Evolutionary conservation across 176 grass and related monocot species (phyloP).

Genomic region (Bothriochloa decipiens): DNA sequence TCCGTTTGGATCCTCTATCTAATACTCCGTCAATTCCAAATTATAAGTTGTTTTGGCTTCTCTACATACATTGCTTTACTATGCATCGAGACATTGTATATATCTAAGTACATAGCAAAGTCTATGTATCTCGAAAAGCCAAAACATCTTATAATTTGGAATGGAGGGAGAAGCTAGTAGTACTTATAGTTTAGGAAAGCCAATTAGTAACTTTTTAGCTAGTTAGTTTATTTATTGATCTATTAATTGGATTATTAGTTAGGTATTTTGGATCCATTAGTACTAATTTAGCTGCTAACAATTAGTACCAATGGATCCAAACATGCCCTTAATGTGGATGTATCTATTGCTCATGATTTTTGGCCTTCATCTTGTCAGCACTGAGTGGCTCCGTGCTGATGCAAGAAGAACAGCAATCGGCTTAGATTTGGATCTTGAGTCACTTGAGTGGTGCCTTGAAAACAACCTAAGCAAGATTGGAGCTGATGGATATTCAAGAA

Average conservation of each 20-base stretch:
- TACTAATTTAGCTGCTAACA: not conserved
- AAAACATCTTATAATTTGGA: too few species aligned
- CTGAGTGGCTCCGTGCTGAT: constrained; percentile 79
- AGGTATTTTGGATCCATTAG: not conserved
- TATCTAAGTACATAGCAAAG: too few species aligned
- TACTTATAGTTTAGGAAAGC: not conserved
- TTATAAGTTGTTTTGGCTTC: too few species aligned
- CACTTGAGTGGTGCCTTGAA: constrained; percentile 89
- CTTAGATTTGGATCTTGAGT: constrained; percentile 90
- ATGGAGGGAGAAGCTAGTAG: not conserved
- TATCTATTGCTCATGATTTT: constrained; percentile 23
- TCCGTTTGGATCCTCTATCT: not conserved
- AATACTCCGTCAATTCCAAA: not conserved
- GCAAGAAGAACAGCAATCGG: constrained; percentile 69
- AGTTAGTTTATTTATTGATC: not conserved
- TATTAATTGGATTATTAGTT: not conserved
- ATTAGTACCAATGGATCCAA: not conserved
- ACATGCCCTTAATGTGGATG: not conserved
- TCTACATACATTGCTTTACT: too few species aligned
- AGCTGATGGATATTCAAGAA: constrained; percentile 74
- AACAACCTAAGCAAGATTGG: constrained; percentile 78
- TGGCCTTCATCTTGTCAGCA: constrained; percentile 39
- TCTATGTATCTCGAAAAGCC: too few species aligned
- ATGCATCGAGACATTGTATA: too few species aligned
- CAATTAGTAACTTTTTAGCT: not conserved